Conservation (phyloP, 164 flowering plant species). For the Akebia trifoliata region DNA sequence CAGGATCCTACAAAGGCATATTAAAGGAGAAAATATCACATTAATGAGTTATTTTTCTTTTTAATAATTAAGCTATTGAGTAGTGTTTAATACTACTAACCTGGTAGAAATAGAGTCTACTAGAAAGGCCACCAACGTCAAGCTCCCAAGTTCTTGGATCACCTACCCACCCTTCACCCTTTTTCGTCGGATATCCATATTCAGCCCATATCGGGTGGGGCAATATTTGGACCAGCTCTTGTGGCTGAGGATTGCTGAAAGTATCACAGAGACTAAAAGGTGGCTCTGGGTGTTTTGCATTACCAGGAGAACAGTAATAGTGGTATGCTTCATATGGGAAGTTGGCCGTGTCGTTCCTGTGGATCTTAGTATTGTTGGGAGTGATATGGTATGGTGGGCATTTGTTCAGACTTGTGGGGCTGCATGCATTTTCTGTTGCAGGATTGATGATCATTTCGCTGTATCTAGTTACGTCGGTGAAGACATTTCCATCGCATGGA, state of each 20-base stretch:
- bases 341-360: slow-evolving; percentile 49
- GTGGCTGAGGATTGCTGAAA: slow-evolving; percentile 82
- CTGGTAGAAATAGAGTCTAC: slow-evolving; percentile 78
- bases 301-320: slow-evolving; percentile 69
- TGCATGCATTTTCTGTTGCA: slow-evolving; percentile 51
- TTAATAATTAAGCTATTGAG: neutral
- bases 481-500: slow-evolving; percentile 68
- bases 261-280: slow-evolving; percentile 70
- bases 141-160: slow-evolving; percentile 77
- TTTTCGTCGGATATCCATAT: slow-evolving; percentile 64
- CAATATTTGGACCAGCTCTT: slow-evolving; percentile 67
- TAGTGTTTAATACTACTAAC: slow-evolving; percentile 23
- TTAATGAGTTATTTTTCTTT: neutral
- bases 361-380: slow-evolving; percentile 37
- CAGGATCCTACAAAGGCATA: slow-evolving; percentile 91
- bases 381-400: slow-evolving; percentile 76
- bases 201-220: slow-evolving; percentile 78
- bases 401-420: slow-evolving; percentile 28
- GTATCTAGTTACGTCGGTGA: slow-evolving; percentile 74
- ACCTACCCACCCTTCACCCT: slow-evolving; percentile 72
- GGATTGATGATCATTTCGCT: slow-evolving; percentile 88
- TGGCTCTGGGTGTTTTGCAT: slow-evolving; percentile 44
- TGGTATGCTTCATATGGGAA: slow-evolving; percentile 84
- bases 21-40: neutral
- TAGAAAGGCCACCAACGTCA: slow-evolving; percentile 60